Base-by-base conservation (phyloP, 1,284 basidiomycete species). In the Ustilago vetiveriae region DNA sequence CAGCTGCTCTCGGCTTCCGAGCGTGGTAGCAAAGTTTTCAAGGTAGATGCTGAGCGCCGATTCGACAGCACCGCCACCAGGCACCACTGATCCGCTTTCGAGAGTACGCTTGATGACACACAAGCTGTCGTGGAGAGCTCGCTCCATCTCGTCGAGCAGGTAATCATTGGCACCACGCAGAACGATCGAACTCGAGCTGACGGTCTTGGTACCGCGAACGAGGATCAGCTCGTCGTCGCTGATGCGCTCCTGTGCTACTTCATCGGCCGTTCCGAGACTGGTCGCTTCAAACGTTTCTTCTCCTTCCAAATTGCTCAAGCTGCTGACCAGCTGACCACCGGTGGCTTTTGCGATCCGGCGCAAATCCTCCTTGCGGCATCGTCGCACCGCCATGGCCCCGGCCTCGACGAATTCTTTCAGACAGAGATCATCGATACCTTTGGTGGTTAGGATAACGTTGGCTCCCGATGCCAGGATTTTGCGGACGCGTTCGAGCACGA, bases 101-200 rank as follows among this genome's bases (percentile, higher is more conserved):
- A 98, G 85, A 3, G 96, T 98, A 56, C 96, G 88, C 85, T 99
- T 99, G 85, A 98, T 92, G 75, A 98, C 88, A 37, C 90, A 94
- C 54, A 98, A 84, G 0, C 92, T 91, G 83, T 99, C 96, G 82
- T 99, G 96, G 74, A 99, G 84, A 0, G 93, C 89, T 30, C 96
- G 87, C 85, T 99, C 96, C 96, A 98, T 98, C 86, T 99, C 96
- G 83, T 99, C 96, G 71, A 98, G 85, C 90, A 98, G 92, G 83
- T 97, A 98, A 84, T 99, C 96, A 84, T 98, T 99, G 35, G 96
- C 96, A 54, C 96, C 96, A 58, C 96, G 88, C 64, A 99, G 85
- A 59, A 98, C 88, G 80, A 99, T 91, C 35, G 94, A 97, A 22
- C 91, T 86, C 19, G 93, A 94, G 85, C 85, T 94, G 82, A 98